Conservation (phyloP, 306 rosid genomes). For the Biancaea sappan region DNA sequence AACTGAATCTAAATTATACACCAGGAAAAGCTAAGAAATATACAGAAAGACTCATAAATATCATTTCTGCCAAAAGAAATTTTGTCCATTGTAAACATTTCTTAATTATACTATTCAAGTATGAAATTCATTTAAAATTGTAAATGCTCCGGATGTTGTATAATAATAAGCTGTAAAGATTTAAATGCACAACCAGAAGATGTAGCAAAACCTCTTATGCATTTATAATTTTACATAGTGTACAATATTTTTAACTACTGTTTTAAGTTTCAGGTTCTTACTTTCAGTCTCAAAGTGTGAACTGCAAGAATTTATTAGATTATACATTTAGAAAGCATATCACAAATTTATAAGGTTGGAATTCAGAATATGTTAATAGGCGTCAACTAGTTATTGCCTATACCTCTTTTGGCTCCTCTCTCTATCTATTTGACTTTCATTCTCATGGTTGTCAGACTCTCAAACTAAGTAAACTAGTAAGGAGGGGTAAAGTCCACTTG, state of each 20-base stretch:
- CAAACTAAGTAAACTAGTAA: background rate
- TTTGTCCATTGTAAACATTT: background rate
- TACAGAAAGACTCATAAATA: conserved; percentile 3
- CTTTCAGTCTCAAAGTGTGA: background rate
- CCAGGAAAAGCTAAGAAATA: conserved; percentile 9
- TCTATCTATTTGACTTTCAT: background rate
- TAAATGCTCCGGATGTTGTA: background rate
- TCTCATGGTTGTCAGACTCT: background rate
- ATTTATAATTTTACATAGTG: background rate
- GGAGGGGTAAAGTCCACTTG: background rate
- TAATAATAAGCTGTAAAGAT: background rate
- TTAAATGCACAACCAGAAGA: background rate
- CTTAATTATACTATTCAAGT: background rate
- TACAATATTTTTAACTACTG: background rate
- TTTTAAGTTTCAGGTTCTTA: background rate
- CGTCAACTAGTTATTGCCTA: background rate
- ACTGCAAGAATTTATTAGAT: background rate
- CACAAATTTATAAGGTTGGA: background rate
- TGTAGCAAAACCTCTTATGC: background rate
- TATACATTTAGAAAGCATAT: background rate
- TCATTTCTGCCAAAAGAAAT: conserved; percentile 3
- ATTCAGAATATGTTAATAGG: background rate
- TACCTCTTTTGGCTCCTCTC: background rate
- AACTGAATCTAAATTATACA: background rate
- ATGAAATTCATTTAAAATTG: background rate